Evolutionary conservation across 345 rosid species (phyloP), one percentile per base, ranked within the genome.

Genomic region (Combretum micranthum): DNA sequence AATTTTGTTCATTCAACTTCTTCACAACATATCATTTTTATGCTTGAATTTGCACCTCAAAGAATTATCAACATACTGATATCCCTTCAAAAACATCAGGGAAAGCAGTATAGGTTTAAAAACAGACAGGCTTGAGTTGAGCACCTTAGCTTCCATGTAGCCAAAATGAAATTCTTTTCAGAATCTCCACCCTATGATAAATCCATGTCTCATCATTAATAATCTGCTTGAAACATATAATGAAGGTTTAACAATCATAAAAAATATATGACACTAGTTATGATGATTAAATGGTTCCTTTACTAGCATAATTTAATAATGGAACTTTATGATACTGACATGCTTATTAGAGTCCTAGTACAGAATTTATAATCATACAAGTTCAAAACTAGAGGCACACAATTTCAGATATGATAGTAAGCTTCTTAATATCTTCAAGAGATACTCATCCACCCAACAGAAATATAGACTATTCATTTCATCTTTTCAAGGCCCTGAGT

Each of bases 121-220:
- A 18, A 39, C 19, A 7, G 50, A 10, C 39, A 57, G 5, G 26
- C 26, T 25, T 25, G 39, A 63, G 39, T 53, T 13, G 63, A 69
- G 53, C 63, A 87, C 97, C 97, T 83, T 61, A 90, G 77, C 61
- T 80, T 82, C 96, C 98, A 91, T 8, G 75, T 71, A 12, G 92
- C 94, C 46, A 37, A 68, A 46, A 91, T 80, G 68, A 46, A 73
- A 42, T 59, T 64, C 45, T 69, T 61, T 43, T 54, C 51, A 4
- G 75, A 70, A 63, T 66, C 57, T 55, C 56, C 57, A 50, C 65
- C 77, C 83, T 81, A 80, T 65, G 21, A 51, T 50, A 11, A 22
- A 57, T 50, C 10, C 25, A 47, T 19, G 47, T 17, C 16, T n/a
- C 49, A 46, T 6, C 3, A 46, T 15, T 46, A 46, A 22, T 37